Evolutionary conservation across 2,329 filamentous ascomycete species (phyloP), one percentile per base, ranked within the genome.

Genomic region (Colletotrichum coccodes): DNA sequence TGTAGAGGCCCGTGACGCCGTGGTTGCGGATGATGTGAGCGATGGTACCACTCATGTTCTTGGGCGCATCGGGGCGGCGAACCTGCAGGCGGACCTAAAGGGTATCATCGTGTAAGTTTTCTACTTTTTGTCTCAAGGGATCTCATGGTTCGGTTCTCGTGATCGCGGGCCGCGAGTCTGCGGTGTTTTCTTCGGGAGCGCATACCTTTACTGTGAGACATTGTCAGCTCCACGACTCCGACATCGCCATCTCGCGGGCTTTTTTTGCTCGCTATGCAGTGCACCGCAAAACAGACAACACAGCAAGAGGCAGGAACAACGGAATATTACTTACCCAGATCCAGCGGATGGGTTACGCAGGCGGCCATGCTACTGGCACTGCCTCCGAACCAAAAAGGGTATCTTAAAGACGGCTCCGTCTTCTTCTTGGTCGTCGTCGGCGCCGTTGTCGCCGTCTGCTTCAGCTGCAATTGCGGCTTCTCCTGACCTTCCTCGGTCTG

Each of bases 321-420:
- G 49, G 12, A 52, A 64, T n/a, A 23, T 23, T 70, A 84, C 91
- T 80, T 87, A 97, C 94, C 89, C 72, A 98, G 86, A 87, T 98
- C 95, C 77, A 98, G 85, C 57, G 95, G 95, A 86, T 98, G 95
- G 34, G 95, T 98, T 56, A 97, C 93, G 74, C 90, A 91, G 50
- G 95, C 95, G 42, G 95, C 95, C 85, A 96, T 91, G 78, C 94
- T 97, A 77, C 93, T 96, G 58, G 95, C 94, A 78, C 94, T 97
- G 64, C 96, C 96, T 72, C 96, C 96, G 80, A 99, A 98, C 96
- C 95, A 98, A 81, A 95, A 95, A 11, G 93, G 93, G 82, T 95
- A 95, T 70, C 83, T 82, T 47, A 87, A 78, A 3, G 82, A 72
- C 36, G 73, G 78, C 71, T 78, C 76, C 71, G 82, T 82, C 75